Evolutionary conservation across 371 early-diverging fungal genomes (phyloP), one percentile per base, ranked within the genome.

Genomic region (Mortierella sp.): DNA sequence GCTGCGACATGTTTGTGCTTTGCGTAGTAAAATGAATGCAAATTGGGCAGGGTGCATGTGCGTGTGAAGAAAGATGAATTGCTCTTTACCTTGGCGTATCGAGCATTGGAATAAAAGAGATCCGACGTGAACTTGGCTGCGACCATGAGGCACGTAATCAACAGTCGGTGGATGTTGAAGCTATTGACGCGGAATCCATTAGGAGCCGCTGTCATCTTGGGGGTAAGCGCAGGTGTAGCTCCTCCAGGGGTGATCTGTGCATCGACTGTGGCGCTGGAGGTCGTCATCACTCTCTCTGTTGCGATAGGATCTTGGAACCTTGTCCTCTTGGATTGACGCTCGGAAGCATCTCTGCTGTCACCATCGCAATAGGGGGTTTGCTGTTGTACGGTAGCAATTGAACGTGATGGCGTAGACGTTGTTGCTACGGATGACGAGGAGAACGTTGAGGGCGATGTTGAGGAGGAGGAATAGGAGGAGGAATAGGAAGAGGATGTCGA

Each of bases 101-200:
- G 90, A 8, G 92, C 88, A 79, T 97, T 97, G 75, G 96, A 93
- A 87, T 94, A 96, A 78, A 96, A 97, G 7, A 95, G 87, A 88
- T 97, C 97, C 0, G 94, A 94, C 44, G 93, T 91, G 76, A 97
- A 96, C 90, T 97, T 97, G 78, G 95, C 92, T 19, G 96, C 96
- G 21, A 96, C 92, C 74, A 95, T 92, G 47, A 93, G 87, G 72
- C 92, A 91, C 2, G 96, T 91, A 71, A 97, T 95, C 28, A 96
- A 77, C 76, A 97, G 82, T 2, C 97, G 92, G 86, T 97, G 97
- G 28, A 97, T 92, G 79, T 70, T 70, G 16, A 76, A 76, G 24
- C 28, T 68, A 21, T 76, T 86, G 74, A 86, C 57, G 14, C 80
- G 80, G 57, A 42, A 73, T 24, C 75, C 76, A 54, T 76, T 72